These are phyloP conservation scores for Pyrenochaeta sp. DNA, from an alignment of 2,329 filamentous ascomycete species.

Conservation along the genomic window DNA sequence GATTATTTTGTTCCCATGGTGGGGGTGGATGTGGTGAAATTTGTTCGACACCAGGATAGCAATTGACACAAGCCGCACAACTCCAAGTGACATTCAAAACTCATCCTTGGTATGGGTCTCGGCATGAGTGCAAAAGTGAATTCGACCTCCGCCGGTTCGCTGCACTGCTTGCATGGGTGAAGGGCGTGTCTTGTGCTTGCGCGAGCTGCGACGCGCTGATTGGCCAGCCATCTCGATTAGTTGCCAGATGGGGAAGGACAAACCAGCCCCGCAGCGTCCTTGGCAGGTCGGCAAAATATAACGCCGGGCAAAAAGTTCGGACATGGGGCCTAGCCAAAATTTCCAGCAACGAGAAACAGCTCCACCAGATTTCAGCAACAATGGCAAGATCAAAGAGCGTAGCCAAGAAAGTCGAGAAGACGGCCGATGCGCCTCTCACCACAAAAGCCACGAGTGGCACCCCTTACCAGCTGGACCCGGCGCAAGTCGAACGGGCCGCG, in stretches of 20 bases:
- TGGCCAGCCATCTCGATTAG: conserved; percentile 15
- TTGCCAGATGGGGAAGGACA: conserved; percentile 17
- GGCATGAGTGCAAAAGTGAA: conserved; percentile 13
- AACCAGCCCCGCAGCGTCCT: conserved; percentile 21
- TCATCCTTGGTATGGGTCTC: conserved; percentile 9
- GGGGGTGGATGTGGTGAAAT: neutral
- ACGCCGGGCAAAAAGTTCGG: conserved; percentile 28
- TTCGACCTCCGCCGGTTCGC: conserved; percentile 19
- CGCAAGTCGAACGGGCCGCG: conserved; percentile 66
- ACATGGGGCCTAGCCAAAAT: conserved; percentile 25
- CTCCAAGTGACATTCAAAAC: conserved; percentile 8
- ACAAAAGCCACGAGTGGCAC: conserved; percentile 47
- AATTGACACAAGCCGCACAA: neutral
- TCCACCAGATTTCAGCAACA: conserved; percentile 20
- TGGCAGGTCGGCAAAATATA: conserved; percentile 15
- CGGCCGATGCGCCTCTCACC: conserved; percentile 45
- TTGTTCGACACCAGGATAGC: neutral
- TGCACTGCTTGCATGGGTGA: conserved; percentile 17
- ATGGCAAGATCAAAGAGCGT: conserved; percentile 45
- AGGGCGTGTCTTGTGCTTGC: conserved; percentile 33
- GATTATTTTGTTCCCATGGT: neutral
- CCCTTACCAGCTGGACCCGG: conserved; percentile 55
- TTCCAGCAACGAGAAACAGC: conserved; percentile 22
- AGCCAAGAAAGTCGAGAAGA: conserved; percentile 34
- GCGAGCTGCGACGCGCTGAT: conserved; percentile 38